These are phyloP conservation scores for Lecanosticta acicola DNA, from an alignment of 2,329 filamentous ascomycete genomes.

Conservation along the genomic window DNA sequence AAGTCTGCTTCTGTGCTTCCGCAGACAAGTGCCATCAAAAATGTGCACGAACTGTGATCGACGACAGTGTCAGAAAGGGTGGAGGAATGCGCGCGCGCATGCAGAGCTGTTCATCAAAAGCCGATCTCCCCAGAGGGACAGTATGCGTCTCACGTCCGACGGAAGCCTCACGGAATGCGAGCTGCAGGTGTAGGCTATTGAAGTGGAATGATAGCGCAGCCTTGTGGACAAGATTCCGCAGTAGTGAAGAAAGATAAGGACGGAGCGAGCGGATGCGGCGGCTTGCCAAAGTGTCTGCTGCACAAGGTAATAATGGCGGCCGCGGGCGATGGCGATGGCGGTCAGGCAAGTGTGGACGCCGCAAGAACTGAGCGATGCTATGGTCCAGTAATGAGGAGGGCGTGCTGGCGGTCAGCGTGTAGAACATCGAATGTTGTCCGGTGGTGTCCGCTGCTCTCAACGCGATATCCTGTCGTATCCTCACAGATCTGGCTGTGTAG, in stretches of 20 bases:
- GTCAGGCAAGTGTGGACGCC: not conserved
- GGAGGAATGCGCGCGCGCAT: too few species aligned
- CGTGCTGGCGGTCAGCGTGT: not conserved
- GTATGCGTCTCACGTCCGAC: not conserved
- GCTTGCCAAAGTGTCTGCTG: slow-evolving; percentile 13
- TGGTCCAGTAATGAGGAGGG: too few species aligned
- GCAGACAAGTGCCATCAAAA: not conserved
- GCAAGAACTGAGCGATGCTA: too few species aligned
- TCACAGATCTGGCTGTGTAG: not conserved
- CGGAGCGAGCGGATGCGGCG: not conserved
- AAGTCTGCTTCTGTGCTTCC: too few species aligned
- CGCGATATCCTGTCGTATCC: not conserved
- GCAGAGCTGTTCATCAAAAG: not conserved
- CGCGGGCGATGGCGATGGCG: too few species aligned
- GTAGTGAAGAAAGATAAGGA: too few species aligned
- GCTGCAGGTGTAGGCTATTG: not conserved
- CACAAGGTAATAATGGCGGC: not conserved
- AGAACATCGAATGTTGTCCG: slow-evolving; percentile 3
- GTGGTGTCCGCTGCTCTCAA: not conserved
- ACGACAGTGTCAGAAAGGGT: slow-evolving; percentile 2
- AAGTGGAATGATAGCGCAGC: too few species aligned
- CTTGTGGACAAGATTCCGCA: too few species aligned
- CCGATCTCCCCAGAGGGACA: not conserved
- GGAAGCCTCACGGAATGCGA: not conserved
- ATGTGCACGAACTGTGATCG: slow-evolving; percentile 3